Conservation (phyloP, 2,329 filamentous ascomycete genomes). For the Ophiostoma australiae region DNA sequence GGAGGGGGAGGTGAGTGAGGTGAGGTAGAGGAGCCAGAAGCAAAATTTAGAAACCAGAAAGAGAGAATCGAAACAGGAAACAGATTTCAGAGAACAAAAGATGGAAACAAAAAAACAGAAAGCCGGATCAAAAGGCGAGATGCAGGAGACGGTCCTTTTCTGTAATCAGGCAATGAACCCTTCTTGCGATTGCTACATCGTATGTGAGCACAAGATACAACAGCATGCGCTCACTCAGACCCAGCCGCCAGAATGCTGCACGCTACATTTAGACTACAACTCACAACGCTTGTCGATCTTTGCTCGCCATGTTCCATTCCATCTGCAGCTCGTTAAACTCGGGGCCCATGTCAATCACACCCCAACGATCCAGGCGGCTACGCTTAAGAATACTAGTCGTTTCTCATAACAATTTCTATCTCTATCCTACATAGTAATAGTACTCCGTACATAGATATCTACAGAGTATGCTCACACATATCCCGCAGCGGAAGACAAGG, state of each 20-base stretch:
- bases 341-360: neutral
- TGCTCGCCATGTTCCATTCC: neutral
- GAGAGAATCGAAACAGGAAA: neutral
- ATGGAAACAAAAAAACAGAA: neutral
- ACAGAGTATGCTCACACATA: neutral
- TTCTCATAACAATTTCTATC: neutral
- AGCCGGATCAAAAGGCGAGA: neutral
- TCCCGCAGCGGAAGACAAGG: neutral
- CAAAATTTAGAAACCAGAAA: neutral
- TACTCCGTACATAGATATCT: too few relatives aligned
- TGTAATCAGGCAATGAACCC: neutral
- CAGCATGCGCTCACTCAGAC: neutral
- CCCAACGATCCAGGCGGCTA: neutral
- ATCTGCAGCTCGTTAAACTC: neutral
- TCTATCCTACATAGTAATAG: too few relatives aligned
- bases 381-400: neutral
- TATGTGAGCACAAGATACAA: neutral
- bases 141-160: neutral
- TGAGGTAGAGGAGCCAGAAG: neutral
- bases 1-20: neutral
- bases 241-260: neutral
- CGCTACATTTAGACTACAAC: neutral
- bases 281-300: neutral
- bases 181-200: neutral
- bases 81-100: neutral